Base-by-base conservation (phyloP, 1,284 basidiomycete genomes). In the Lentinus polychrous region DNA sequence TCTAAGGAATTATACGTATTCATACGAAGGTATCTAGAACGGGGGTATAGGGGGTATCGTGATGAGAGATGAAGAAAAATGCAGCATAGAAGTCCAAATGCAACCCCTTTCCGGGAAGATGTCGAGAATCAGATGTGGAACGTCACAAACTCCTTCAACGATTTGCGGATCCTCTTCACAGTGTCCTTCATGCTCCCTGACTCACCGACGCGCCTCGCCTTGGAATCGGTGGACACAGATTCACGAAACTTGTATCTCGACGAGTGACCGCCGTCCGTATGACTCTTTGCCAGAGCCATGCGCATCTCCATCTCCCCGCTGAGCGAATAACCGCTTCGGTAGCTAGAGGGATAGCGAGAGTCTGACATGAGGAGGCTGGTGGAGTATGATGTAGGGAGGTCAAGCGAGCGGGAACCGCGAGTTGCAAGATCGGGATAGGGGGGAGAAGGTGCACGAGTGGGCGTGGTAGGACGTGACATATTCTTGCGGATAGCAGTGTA, bases 401-500 rank as follows among this genome's bases (percentile, higher is more conserved):
- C 43, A 27, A 49, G 43, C 23, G 43, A 33, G 27, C 43, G 38
- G 20, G 38, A 41, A 33, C 46, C 39, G 17, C 39, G 37, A 6
- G 10, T 27, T 12, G 23, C 24, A 20, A 41, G 15, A 42, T 40
- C 38, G 32, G 22, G 37, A 8, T 8, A 17, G 4, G 33, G 43
- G 31, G 48, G 33, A 43, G 37, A 34, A 15, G 15, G 31, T 45
- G 60, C 59, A 17, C 61, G 55, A 44, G 55, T 57, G 1, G 67
- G 65, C 15, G 64, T 66, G 7, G 58, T 62, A 15, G 73, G 70
- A 17, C 67, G 68, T 36, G 72, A 67, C 71, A 76, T 77, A 55
- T 77, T 72, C 57, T 74, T 75, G 45, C 81, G 75, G 46, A 83
- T 83, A 43, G 75, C 81, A 22, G 75, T 74, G 59, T 82, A 82